Base-by-base conservation (phyloP, 1,284 basidiomycete genomes). In the Tremellales sp. region DNA sequence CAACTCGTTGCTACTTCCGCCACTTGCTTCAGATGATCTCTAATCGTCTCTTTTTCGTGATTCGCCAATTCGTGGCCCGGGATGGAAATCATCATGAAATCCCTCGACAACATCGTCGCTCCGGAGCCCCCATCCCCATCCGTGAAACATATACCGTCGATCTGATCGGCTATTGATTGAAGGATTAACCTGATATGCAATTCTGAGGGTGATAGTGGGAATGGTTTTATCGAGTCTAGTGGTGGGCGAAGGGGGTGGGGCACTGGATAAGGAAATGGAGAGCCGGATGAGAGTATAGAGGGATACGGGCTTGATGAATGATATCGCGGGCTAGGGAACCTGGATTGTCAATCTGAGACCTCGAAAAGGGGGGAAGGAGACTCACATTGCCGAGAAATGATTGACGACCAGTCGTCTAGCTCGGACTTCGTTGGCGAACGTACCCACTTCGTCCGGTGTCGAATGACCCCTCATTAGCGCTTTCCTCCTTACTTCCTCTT, bases 381-480 rank as follows among this genome's bases (percentile, higher is more conserved):
- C 78, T 65, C 56, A 88, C 87, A 84, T 81, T 48, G 79, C 78
- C 44, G 87, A 84, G 45, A 92, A 86, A 68, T 93, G 90, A 69
- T 93, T 93, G 52, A 94, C 68, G 15, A 86, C 81, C 4, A 94
- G 75, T 48, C 80, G 73, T 55, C 81, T 75, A 13, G 89, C 87
- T 4, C 78, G 76, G 46, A 89, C 79, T 0, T 61, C 64, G 44
- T 78, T 80, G 1, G 89, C 89, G 67, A 92, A 92, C 27, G 71
- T 76, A 10, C 89, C 91, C 1, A 89, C 91, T 79, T 88, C 87
- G 22, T 76, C 77, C 0, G 89, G 86, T 0, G 86, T 86, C 19
- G 89, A 91, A 70, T 94, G 91, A 0, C 89, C 90, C 52, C 85
- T 78, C 40, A 76, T 74, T 22, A 81, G 66, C 3, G 83, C 81